Base-by-base conservation (phyloP, 1,139 yeast species). In the Hyphopichia khmerensis region DNA sequence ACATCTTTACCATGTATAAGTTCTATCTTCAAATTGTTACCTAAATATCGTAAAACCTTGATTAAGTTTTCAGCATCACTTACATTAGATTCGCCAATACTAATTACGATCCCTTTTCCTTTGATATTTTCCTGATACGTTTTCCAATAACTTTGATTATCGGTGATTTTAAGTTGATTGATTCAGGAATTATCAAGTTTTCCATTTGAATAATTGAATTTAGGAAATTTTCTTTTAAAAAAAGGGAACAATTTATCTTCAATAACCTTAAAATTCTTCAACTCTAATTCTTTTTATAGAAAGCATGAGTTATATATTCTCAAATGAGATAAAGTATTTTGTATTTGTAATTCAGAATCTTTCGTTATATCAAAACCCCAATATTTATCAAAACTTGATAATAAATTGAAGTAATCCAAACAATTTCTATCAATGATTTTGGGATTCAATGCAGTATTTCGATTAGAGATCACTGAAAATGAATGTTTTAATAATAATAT, bases 81-180 rank as follows among this genome's bases (percentile, higher is more conserved):
- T 9, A 51, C 48, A 41, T 58, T 58, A n/a, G 49, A 48, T 11
- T 57, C 52, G 9, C 60, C 40, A 3, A 57, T 57, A 3, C 65
- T 54, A 3, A 64, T 48, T 10, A 60, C 66, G 3, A 64, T 62
- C 0, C 69, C 69, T 18, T 48, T 41, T 9, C 67, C 68, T 2
- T 49, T 41, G 21, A 52, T 45, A 23, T 58, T 48, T n/a, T 45
- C 44, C 31, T 48, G 48, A 40, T 51, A 44, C 40, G 49, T 57
- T n/a, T 56, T 55, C 15, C 63, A 40, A 9, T 59, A 34, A 37
- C 55, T 16, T 17, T 23, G n/a, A n/a, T 32, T 31, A 11, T 9
- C 21, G 4, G 4, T 14, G 10, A 9, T 26, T 9, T 26, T 26
- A 26, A 9, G 5, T 7, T 26, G 11, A 14, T 30, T n/a, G 3